These are phyloP conservation scores for Alternaria tenuissima DNA, from an alignment of 2,329 filamentous ascomycete species.

Conservation along the genomic window DNA sequence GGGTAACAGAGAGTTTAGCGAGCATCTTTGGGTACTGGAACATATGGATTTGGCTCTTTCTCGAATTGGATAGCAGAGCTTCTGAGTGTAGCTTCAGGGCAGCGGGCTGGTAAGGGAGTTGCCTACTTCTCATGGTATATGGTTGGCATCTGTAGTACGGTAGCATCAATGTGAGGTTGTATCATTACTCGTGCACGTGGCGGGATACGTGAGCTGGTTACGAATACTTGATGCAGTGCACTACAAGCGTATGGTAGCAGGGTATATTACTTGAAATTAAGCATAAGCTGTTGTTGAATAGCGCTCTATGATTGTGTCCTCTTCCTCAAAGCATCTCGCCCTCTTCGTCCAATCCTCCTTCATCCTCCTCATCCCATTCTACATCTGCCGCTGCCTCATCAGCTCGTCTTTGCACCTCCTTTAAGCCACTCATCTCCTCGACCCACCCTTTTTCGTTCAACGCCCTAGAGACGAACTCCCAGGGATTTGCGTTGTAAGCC, in stretches of 20 bases:
- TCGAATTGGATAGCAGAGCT: not conserved
- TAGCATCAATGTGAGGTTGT: not conserved
- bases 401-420: slow-evolving; percentile 66
- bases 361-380: slow-evolving; percentile 63
- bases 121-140: not conserved
- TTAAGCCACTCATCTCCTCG: slow-evolving; percentile 71
- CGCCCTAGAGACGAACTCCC: slow-evolving; percentile 79
- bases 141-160: not conserved
- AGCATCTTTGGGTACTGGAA: not conserved
- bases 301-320: not conserved
- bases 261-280: not conserved
- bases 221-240: not conserved
- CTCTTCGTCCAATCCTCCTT: slow-evolving; percentile 63
- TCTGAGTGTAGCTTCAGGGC: not conserved
- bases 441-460: slow-evolving; percentile 80
- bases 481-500: slow-evolving; percentile 72
- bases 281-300: not conserved
- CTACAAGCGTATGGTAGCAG: not conserved
- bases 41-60: not conserved
- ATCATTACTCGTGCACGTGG: not conserved
- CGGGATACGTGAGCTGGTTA: not conserved
- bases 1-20: not conserved
- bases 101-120: not conserved
- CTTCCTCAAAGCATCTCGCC: slow-evolving; percentile 56
- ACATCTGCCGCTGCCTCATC: slow-evolving; percentile 60